A percentile compares a stretch with the other conserved stretches of the same genome.
These are phyloP conservation scores for Pseudoperonospora humuli DNA, from an alignment of 352 stramenopile species.

Conservation along the genomic window DNA sequence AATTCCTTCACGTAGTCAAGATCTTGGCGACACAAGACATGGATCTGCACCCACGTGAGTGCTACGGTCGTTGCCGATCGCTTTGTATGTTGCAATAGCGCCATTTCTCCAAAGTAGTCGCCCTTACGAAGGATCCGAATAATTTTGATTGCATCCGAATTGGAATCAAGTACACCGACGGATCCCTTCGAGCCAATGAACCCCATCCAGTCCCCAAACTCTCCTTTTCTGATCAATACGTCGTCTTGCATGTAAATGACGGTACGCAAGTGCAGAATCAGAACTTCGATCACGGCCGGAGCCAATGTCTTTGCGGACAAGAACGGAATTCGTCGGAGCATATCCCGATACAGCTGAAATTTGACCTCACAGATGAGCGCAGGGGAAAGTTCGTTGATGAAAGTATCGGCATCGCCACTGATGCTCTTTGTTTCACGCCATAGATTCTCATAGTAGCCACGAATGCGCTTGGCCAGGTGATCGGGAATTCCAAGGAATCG, in stretches of 20 bases:
- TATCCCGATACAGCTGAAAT: constrained; percentile 69
- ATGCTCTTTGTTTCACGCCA: constrained; percentile 61
- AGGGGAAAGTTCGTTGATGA: constrained; percentile 68
- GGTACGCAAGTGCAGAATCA: constrained; percentile 64
- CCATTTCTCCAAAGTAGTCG: too few species aligned
- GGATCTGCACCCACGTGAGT: too few species aligned
- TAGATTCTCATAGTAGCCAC: constrained; percentile 56
- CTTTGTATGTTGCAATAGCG: too few species aligned
- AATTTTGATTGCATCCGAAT: constrained; percentile 34
- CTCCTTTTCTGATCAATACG: constrained; percentile 65
- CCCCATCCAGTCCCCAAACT: constrained; percentile 77
- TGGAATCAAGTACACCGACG: constrained; percentile 61
- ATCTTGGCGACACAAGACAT: too few species aligned
- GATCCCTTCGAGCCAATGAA: constrained; percentile 70
- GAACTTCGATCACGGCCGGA: constrained; percentile 56
- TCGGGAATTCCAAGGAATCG: constrained; percentile 58
- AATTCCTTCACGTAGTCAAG: too few species aligned
- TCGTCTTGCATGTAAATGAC: constrained; percentile 82
- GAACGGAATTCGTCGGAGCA: constrained; percentile 70
- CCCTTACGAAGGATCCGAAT: constrained; percentile 58
- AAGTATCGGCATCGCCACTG: constrained; percentile 49
- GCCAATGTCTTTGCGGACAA: constrained; percentile 52
- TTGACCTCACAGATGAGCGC: constrained; percentile 70
- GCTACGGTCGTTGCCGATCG: too few species aligned
- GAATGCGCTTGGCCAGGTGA: constrained; percentile 38